Percentiles rank a stretch among this genome's conserved stretches.
Evolutionary conservation across 1,284 basidiomycete species (phyloP).

Genomic region (Austroboletus novae-zelandiae): DNA sequence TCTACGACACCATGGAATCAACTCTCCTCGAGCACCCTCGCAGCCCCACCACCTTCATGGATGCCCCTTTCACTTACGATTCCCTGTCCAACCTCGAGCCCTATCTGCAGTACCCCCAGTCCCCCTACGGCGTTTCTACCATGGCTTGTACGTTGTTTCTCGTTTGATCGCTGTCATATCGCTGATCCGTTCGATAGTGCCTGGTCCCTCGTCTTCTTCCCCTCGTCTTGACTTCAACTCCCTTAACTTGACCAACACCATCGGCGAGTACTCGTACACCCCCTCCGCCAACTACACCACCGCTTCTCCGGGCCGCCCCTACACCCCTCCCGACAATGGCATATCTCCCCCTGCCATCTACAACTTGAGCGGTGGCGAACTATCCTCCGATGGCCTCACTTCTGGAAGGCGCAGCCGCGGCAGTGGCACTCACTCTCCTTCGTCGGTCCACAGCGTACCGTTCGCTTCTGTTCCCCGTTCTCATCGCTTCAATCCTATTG

Average conservation of each 20-base stretch:
- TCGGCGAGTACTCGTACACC: constrained; percentile 67
- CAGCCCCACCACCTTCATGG: constrained; percentile 50
- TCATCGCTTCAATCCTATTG: constrained; percentile 73
- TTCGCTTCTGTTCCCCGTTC: constrained; percentile 66
- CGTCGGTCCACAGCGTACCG: constrained; percentile 44
- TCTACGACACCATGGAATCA: constrained; percentile 41
- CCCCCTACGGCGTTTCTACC: constrained; percentile 42
- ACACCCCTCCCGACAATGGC: constrained; percentile 62
- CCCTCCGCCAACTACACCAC: constrained; percentile 48
- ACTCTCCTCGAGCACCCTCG: constrained; percentile 49
- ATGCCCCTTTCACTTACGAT: constrained; percentile 56
- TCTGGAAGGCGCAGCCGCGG: constrained; percentile 66
- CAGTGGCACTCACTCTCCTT: constrained; percentile 61
- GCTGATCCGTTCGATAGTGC: constrained; percentile 32
- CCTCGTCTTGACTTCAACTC: constrained; percentile 60
- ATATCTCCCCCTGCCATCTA: constrained; percentile 72
- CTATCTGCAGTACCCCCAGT: constrained; percentile 50
- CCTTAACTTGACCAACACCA: constrained; percentile 53
- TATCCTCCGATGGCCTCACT: constrained; percentile 63
- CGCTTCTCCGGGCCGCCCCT: constrained; percentile 60
- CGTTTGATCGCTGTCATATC: not conserved
- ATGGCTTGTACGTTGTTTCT: constrained; percentile 41
- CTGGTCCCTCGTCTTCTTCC: constrained; percentile 47
- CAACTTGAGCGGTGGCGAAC: constrained; percentile 63
- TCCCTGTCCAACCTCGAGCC: constrained; percentile 51